Evolutionary conservation across 495 filamentous ascomycete species (phyloP).

Genomic region (Aspergillus asperescens): DNA sequence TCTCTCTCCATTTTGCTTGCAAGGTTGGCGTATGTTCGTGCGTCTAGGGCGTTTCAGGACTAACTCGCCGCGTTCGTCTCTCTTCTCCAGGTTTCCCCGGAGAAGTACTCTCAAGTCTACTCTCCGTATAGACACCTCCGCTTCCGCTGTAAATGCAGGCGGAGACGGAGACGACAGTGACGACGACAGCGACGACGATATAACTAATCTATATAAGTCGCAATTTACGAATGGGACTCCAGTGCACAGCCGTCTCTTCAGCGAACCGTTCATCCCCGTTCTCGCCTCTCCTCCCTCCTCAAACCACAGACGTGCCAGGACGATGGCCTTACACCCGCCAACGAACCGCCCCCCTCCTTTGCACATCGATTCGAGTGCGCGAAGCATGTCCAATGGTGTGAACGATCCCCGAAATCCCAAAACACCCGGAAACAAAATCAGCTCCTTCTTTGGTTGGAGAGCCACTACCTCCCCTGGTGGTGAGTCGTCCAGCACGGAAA

Average conservation of each 20-base stretch:
- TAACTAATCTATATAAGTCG: conserved; percentile 24
- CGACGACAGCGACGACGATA: conserved; percentile 24
- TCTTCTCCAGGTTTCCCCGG: conserved; percentile 36
- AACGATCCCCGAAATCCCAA: conserved; percentile 45
- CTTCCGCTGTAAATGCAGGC: conserved; percentile 25
- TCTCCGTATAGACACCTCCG: conserved; percentile 37
- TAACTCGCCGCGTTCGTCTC: conserved; percentile 28
- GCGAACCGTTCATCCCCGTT: conserved; percentile 45
- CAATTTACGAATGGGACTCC: conserved; percentile 43
- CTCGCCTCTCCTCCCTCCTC: conserved; percentile 34
- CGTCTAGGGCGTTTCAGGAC: conserved; percentile 18
- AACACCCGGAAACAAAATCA: conserved; percentile 58
- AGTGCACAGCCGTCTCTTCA: conserved; percentile 42
- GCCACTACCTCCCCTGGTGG: conserved; percentile 50
- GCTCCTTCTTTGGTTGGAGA: conserved; percentile 67
- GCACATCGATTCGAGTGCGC: conserved; percentile 32
- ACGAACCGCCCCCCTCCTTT: conserved; percentile 36
- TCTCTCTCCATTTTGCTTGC: conserved; percentile 6
- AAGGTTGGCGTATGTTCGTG: conserved; percentile 5
- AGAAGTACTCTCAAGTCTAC: conserved; percentile 28
- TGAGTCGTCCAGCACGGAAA: conserved; percentile 58
- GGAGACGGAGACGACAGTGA: conserved; percentile 31
- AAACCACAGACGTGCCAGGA: conserved; percentile 34
- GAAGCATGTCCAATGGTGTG: conserved; percentile 28
- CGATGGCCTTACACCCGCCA: conserved; percentile 42